phyloP scores from a whole-genome alignment of 2,329 filamentous ascomycete species.

The Colletotrichum godetiae region DNA sequence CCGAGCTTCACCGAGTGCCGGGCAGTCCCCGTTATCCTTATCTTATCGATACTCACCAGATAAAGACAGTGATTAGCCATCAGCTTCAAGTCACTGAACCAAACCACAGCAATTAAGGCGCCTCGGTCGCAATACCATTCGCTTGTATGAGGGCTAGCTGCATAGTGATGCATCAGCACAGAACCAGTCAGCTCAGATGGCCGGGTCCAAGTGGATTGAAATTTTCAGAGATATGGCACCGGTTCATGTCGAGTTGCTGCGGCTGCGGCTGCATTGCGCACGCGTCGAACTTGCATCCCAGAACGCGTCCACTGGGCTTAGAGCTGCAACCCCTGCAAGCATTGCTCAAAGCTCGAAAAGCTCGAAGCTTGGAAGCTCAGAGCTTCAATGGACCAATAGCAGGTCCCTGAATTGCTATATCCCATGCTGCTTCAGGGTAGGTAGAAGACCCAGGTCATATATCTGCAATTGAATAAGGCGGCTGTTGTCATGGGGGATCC shows the following conservation, averaged over 20 bases:
- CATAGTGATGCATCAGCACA: background rate
- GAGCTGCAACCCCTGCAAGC: constrained; percentile 31
- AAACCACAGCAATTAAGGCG: background rate
- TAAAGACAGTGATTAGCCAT: no score
- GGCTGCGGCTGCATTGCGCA: constrained; percentile 22
- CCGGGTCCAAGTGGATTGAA: background rate
- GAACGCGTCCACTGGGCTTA: constrained; percentile 6
- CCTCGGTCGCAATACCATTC: background rate
- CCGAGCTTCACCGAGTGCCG: background rate
- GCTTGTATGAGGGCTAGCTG: background rate
- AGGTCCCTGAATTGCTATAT: background rate
- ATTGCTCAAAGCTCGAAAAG: constrained; percentile 11
- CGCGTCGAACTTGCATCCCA: constrained; percentile 32
- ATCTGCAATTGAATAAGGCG: background rate
- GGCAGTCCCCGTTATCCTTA: background rate
- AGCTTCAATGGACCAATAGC: background rate
- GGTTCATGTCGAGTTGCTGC: constrained; percentile 17
- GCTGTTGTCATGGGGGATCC: constrained; percentile 31
- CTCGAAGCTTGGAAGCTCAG: background rate
- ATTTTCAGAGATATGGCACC: background rate
- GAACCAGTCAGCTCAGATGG: background rate
- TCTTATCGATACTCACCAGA: background rate
- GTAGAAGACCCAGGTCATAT: background rate
- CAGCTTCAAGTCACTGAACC: background rate
- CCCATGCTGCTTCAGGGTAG: background rate